phyloP scores from a whole-genome alignment of 2,329 filamentous ascomycete genomes.

The Cryphonectria naterciae region DNA sequence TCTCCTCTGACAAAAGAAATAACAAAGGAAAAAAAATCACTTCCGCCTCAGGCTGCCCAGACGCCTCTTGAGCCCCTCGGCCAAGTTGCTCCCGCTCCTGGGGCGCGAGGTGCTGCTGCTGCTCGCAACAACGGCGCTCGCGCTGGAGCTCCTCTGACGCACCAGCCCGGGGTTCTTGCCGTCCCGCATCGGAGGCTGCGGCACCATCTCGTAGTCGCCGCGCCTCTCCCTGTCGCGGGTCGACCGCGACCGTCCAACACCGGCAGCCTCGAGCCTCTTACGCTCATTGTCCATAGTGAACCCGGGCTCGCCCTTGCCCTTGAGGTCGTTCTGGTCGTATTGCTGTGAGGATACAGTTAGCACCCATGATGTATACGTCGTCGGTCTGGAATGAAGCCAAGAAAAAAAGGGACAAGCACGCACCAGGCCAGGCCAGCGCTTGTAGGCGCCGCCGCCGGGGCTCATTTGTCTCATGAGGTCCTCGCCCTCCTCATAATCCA shows the following conservation, averaged over 20 bases:
- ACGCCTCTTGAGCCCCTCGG: constrained; percentile 57
- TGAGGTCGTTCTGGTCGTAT: constrained; percentile 77
- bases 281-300: constrained; percentile 71
- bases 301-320: constrained; percentile 80
- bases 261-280: constrained; percentile 57
- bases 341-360: constrained; percentile 43
- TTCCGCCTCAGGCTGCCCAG: constrained; percentile 56
- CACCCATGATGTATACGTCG: neutral
- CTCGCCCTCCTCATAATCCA: constrained; percentile 83
- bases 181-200: constrained; percentile 33
- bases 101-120: constrained; percentile 39
- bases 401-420: constrained; percentile 42
- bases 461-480: constrained; percentile 80
- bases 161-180: constrained; percentile 33
- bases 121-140: constrained; percentile 32
- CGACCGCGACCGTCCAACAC: constrained; percentile 33
- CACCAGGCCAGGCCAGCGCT: constrained; percentile 74
- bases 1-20: neutral
- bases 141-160: constrained; percentile 52
- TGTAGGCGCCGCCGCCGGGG: constrained; percentile 73
- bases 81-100: constrained; percentile 46
- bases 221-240: constrained; percentile 38
- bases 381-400: neutral
- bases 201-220: constrained; percentile 55
- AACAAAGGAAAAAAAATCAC: neutral